Evolutionary conservation across 179 eudicot species (phyloP), one percentile per base, ranked within the genome.

Genomic region (Camellia oleifera): DNA sequence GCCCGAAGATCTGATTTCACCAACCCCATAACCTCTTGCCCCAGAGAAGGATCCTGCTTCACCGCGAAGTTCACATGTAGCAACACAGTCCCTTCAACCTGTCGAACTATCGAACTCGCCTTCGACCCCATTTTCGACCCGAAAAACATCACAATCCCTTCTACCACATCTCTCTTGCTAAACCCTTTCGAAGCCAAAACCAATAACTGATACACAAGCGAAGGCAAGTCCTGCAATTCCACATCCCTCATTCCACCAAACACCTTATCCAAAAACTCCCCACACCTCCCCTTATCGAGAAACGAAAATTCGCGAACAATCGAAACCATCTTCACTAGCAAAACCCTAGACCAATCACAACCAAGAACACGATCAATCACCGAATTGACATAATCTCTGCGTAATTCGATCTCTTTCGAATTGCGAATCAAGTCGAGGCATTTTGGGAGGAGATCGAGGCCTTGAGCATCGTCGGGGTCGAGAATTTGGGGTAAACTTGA

Each of bases 31-130:
- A 90, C 79, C 76, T 88, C 90, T 64, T 85, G 90, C 61, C 86
- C 92, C 70, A 90, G 74, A 4, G 88, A 86, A 10, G 88, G 90
- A 62, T 90, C 91, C 84, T 90, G 92, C 84, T 90, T 90, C 77
- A 90, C 91, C 3, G 91, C 91, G 79, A 90, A 90, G 83, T 90
- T 90, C 60, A 90, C 85, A 83, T 90, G 92, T 68, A 90, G 87
- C 85, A 90, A 82, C 60, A 88, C 89, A n/a, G 92, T 90, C 81
- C 92, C 92, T 69, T 90, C 92, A 10, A 90, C 92, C 71, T 90
- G 91, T 74, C 85, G 82, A 71, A 82, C 77, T 1, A 84, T 85
- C 6, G 86, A 83, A 63, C 86, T 76, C 3, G 73, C 74, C 54
- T 82, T 83, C 15, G 44, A 52, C 82, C 79, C 81, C 69, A 75